A percentile compares a stretch with the other conserved stretches of the same genome.
These are phyloP conservation scores for Penicillium olsonii DNA, from an alignment of 2,329 filamentous ascomycete species.

Conservation along the genomic window DNA sequence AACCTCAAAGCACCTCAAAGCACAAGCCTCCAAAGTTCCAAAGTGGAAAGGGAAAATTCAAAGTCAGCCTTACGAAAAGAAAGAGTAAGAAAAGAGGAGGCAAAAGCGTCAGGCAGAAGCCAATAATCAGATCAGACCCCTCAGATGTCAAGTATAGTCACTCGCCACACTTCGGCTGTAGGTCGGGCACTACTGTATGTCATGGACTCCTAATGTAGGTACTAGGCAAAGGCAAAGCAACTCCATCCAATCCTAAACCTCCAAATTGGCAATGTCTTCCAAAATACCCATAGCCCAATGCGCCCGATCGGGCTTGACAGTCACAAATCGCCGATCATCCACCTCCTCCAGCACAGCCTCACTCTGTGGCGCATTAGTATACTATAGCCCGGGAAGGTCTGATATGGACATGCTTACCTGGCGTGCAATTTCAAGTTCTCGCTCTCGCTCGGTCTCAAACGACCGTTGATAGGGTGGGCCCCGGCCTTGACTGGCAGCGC, in stretches of 20 bases:
- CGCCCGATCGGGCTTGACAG: conserved; percentile 64
- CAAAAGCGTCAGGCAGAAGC: conserved; percentile 22
- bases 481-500: conserved; percentile 68
- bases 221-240: not conserved
- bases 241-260: conserved; percentile 46
- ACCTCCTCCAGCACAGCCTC: conserved; percentile 29
- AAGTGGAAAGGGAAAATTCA: conserved; percentile 5
- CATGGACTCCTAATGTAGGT: conserved; percentile 7
- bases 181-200: conserved; percentile 4
- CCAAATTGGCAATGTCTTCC: conserved; percentile 71
- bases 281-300: conserved; percentile 78
- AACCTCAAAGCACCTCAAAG: too few species aligned
- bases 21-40: too few species aligned
- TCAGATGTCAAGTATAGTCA: not conserved
- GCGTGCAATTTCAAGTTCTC: not conserved
- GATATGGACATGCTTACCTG: conserved; percentile 17
- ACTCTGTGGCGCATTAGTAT: conserved; percentile 24
- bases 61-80: conserved; percentile 16
- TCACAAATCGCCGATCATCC: conserved; percentile 56
- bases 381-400: not conserved
- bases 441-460: conserved; percentile 17
- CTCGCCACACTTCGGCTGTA: conserved; percentile 5
- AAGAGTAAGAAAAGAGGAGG: not conserved
- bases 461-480: conserved; percentile 70
- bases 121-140: conserved; percentile 7